Percentiles rank a stretch among this genome's conserved stretches.
Evolutionary conservation across 345 rosid genomes (phyloP).

Genomic region (Geranium rotundifolium): DNA sequence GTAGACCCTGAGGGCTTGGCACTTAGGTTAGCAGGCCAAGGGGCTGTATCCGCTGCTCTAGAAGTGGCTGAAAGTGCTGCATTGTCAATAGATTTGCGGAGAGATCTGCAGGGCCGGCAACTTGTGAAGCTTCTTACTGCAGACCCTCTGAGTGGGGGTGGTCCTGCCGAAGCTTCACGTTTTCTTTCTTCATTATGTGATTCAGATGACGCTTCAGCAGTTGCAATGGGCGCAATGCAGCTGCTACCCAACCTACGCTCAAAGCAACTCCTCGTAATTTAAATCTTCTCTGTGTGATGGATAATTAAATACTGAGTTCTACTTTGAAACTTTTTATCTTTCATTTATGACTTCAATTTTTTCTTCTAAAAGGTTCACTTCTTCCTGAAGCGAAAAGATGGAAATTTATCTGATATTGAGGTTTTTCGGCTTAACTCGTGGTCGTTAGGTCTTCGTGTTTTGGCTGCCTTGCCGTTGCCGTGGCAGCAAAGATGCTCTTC

Average conservation of each 20-base stretch:
- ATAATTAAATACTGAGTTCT: constrained; percentile 2
- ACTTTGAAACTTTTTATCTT: neutral
- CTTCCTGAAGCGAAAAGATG: constrained; percentile 81
- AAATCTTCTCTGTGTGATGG: constrained; percentile 5
- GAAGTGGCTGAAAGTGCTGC: constrained; percentile 97
- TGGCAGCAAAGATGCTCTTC: constrained; percentile 99
- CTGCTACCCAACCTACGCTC: constrained; percentile 86
- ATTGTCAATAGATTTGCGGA: constrained; percentile 70
- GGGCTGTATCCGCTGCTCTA: constrained; percentile 94
- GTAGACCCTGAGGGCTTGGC: constrained; percentile 97
- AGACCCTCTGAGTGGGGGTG: constrained; percentile 96
- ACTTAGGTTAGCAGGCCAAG: constrained; percentile 88
- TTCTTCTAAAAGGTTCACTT: constrained; percentile 70
- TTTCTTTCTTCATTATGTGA: constrained; percentile 82
- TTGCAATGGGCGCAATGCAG: constrained; percentile 99
- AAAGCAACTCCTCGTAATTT: constrained; percentile 82
- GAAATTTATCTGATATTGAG: constrained; percentile 69
- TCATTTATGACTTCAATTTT: constrained; percentile 9
- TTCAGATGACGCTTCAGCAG: constrained; percentile 87
- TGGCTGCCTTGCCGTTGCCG: constrained; percentile 89
- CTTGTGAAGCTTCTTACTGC: constrained; percentile 96
- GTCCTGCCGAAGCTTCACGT: constrained; percentile 98
- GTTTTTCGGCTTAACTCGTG: constrained; percentile 85
- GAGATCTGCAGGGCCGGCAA: constrained; percentile 92
- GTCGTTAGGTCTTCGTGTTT: constrained; percentile 96